Percentiles rank a stretch among this genome's conserved stretches.
Evolutionary conservation across 1,284 basidiomycete genomes (phyloP).

Genomic region (Tylopilus sp.): DNA sequence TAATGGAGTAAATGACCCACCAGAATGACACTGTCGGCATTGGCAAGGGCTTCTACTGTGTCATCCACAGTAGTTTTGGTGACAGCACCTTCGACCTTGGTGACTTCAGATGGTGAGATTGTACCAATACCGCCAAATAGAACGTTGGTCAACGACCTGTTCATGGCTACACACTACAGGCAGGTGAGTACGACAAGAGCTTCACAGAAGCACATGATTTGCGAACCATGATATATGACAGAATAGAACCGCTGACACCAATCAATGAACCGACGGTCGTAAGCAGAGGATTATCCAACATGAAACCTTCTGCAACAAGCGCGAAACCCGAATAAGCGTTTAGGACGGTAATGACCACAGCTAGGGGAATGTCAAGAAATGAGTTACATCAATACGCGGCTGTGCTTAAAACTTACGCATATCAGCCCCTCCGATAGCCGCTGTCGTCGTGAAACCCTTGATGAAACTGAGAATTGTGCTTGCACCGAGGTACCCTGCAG

Average conservation of each 20-base stretch:
- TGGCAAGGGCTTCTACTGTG: constrained; percentile 70
- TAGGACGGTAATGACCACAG: constrained; percentile 83
- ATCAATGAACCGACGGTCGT: constrained; percentile 81
- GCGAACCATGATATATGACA: constrained; percentile 84
- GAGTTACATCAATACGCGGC: background rate
- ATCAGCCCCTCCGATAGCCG: constrained; percentile 84
- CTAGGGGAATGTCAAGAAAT: constrained; percentile 36
- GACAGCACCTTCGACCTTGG: constrained; percentile 78
- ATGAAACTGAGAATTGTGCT: constrained; percentile 77
- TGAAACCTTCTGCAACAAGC: constrained; percentile 89
- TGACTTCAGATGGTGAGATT: constrained; percentile 51
- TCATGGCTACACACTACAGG: constrained; percentile 82
- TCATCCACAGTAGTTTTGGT: constrained; percentile 78
- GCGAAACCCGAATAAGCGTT: constrained; percentile 91
- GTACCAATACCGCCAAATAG: constrained; percentile 77
- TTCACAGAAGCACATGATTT: constrained; percentile 8
- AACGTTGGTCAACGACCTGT: constrained; percentile 75
- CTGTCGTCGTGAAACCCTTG: constrained; percentile 80
- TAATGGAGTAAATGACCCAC: constrained; percentile 38
- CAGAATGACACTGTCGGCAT: constrained; percentile 82
- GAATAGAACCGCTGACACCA: constrained; percentile 84
- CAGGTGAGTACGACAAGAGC: constrained; percentile 10
- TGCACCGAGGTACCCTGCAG: constrained; percentile 71
- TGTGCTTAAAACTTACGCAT: constrained; percentile 65
- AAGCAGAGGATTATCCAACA: constrained; percentile 81